Percentiles rank a stretch among this genome's conserved stretches.
phyloP scores from a whole-genome alignment of 1,284 basidiomycete species.

The Agaricales sp. region DNA sequence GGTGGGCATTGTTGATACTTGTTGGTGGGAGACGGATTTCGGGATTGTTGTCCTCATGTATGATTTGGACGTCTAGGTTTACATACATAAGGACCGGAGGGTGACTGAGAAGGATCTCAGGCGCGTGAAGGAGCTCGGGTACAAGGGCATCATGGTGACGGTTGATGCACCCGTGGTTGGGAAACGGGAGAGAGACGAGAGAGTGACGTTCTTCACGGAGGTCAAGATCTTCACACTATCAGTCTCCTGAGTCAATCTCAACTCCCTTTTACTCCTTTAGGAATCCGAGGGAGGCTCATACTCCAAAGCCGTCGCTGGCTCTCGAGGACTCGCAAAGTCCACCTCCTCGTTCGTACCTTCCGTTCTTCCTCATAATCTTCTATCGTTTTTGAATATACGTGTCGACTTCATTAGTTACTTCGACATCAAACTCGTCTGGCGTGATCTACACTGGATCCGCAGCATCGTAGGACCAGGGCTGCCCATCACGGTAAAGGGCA shows the following conservation, averaged over 20 bases:
- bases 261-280: neutral
- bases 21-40: neutral
- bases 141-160: conserved; percentile 38
- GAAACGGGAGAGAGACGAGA: conserved; percentile 36
- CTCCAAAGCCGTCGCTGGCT: conserved; percentile 4
- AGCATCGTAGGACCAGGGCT: conserved; percentile 26
- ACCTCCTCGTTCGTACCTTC: neutral
- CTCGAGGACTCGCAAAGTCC: neutral
- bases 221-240: conserved; percentile 1
- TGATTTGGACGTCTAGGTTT: too few relatives aligned
- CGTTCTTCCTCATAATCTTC: neutral
- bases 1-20: neutral
- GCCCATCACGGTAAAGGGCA: conserved; percentile 40
- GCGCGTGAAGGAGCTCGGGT: conserved; percentile 27
- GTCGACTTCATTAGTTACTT: too few relatives aligned
- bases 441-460: conserved; percentile 28
- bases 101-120: conserved; percentile 30
- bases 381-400: too few relatives aligned
- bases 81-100: conserved; percentile 38
- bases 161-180: conserved; percentile 44
- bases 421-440: conserved; percentile 11
- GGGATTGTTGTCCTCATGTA: too few relatives aligned
- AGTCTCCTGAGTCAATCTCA: neutral
- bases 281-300: conserved; percentile 1
- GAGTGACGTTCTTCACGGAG: conserved; percentile 3